phyloP scores from a whole-genome alignment of 805 yeast species.

The Saccharomycopsis fermentans region DNA sequence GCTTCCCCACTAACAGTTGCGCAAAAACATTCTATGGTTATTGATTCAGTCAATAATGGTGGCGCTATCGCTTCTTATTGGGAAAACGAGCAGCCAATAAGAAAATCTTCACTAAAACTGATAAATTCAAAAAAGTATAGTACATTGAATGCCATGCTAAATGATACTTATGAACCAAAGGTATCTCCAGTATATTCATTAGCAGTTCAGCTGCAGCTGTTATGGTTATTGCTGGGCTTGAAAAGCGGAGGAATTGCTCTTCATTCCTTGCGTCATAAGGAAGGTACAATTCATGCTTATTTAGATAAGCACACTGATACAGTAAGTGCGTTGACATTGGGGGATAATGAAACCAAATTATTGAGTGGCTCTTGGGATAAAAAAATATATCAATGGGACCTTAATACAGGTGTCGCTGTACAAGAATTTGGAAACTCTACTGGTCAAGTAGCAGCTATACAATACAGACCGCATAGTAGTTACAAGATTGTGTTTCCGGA shows the following conservation, averaged over 20 bases:
- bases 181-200: constrained; percentile 81
- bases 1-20: constrained; percentile 80
- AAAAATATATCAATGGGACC: constrained; percentile 72
- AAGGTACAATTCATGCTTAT: constrained; percentile 73
- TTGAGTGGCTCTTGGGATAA: constrained; percentile 91
- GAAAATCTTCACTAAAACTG: constrained; percentile 29
- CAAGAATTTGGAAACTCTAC: constrained; percentile 44
- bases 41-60: constrained; percentile 70
- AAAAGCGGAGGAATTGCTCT: constrained; percentile 77
- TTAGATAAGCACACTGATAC: constrained; percentile 64
- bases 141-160: constrained; percentile 17
- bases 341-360: constrained; percentile 49
- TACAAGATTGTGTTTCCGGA: constrained; percentile 27
- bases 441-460: constrained; percentile 73
- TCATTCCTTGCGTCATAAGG: constrained; percentile 73
- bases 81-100: constrained; percentile 91
- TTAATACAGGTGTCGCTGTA: constrained; percentile 53
- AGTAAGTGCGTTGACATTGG: constrained; percentile 61
- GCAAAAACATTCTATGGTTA: constrained; percentile 74
- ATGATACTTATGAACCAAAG: constrained; percentile 38
- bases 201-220: constrained; percentile 72
- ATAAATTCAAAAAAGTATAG: constrained; percentile 23
- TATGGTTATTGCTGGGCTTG: constrained; percentile 79
- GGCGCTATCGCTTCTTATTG: constrained; percentile 81
- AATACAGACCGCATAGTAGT: constrained; percentile 55